Conservation (phyloP, 768 basidiomycete species). For the Mycena maculata region DNA sequence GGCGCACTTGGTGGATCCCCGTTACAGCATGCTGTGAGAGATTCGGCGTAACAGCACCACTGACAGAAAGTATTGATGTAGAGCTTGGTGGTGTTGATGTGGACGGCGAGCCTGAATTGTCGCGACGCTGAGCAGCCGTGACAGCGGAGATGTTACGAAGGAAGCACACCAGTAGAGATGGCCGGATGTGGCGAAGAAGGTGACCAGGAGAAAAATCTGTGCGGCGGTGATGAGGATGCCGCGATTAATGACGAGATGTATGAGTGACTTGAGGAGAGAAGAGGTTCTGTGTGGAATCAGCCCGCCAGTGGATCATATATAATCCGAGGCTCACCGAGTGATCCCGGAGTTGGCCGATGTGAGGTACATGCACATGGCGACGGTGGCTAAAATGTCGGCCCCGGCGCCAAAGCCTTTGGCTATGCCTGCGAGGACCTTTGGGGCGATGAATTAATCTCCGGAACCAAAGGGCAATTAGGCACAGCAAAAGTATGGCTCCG, state of each 20-base stretch:
- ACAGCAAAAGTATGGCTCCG: slow-evolving; percentile 33
- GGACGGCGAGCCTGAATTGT: slow-evolving; percentile 53
- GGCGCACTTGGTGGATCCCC: no score
- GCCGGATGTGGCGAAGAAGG: slow-evolving; percentile 51
- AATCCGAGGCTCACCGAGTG: slow-evolving; percentile 42
- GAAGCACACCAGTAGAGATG: slow-evolving; percentile 46
- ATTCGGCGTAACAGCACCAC: no score
- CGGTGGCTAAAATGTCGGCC: slow-evolving; percentile 57
- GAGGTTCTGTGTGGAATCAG: slow-evolving; percentile 55
- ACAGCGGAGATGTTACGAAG: background rate
- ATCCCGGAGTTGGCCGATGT: slow-evolving; percentile 52
- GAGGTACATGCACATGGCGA: slow-evolving; percentile 56
- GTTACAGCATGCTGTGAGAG: no score
- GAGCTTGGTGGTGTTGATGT: slow-evolving; percentile 59
- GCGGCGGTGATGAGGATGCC: slow-evolving; percentile 57
- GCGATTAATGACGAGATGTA: slow-evolving; percentile 54
- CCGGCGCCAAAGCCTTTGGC: slow-evolving; percentile 57
- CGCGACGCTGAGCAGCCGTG: no score
- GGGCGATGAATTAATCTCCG: background rate
- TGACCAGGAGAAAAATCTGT: slow-evolving; percentile 52
- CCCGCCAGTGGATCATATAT: no score
- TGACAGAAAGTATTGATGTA: slow-evolving; percentile 63
- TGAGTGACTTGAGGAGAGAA: slow-evolving; percentile 49
- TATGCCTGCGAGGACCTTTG: slow-evolving; percentile 58
- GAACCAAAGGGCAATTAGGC: slow-evolving; percentile 8